Conservation (phyloP, 2,329 filamentous ascomycete species). For the Hymenotorrendiella dingleyae region DNA sequence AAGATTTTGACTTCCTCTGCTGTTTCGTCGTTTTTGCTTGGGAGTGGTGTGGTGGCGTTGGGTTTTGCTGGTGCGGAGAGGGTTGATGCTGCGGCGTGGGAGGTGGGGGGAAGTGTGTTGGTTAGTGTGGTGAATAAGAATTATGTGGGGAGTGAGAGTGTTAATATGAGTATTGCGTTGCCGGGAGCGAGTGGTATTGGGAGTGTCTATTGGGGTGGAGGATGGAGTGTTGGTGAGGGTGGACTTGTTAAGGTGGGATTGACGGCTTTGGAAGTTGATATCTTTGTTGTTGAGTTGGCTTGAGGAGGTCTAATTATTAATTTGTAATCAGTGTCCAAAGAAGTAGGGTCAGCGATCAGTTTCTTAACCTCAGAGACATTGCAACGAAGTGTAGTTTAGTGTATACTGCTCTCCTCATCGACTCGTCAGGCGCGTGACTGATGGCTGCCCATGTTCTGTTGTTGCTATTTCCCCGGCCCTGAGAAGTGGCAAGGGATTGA, state of each 20-base stretch:
- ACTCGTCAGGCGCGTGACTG: too few relatives aligned
- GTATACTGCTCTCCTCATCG: too few relatives aligned
- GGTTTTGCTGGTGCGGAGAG: constrained; percentile 22
- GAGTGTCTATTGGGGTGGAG: constrained; percentile 6
- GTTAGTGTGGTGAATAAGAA: constrained; percentile 33
- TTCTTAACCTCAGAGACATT: too few relatives aligned
- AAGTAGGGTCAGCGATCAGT: too few relatives aligned
- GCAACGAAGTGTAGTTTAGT: too few relatives aligned
- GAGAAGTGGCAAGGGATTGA: too few relatives aligned
- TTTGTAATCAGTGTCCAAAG: too few relatives aligned
- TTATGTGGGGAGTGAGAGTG: constrained; percentile 13
- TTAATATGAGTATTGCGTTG: constrained; percentile 5
- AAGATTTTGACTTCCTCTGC: constrained; percentile 29
- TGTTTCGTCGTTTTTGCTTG: constrained; percentile 32
- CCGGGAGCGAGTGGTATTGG: not conserved
- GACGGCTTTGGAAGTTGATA: constrained; percentile 10
- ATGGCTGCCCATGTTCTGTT: too few relatives aligned
- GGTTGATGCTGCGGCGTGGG: constrained; percentile 36
- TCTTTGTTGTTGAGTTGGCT: constrained; percentile 29
- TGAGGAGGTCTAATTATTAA: not conserved
- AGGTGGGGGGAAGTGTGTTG: constrained; percentile 26
- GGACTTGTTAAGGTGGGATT: constrained; percentile 4
- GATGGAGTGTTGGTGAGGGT: constrained; percentile 5
- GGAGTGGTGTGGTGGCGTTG: constrained; percentile 3
- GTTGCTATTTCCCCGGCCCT: too few relatives aligned